Percentiles rank a stretch among this genome's conserved stretches.
Conservation (phyloP, 768 basidiomycete species). For the Dentipellis sp. region DNA sequence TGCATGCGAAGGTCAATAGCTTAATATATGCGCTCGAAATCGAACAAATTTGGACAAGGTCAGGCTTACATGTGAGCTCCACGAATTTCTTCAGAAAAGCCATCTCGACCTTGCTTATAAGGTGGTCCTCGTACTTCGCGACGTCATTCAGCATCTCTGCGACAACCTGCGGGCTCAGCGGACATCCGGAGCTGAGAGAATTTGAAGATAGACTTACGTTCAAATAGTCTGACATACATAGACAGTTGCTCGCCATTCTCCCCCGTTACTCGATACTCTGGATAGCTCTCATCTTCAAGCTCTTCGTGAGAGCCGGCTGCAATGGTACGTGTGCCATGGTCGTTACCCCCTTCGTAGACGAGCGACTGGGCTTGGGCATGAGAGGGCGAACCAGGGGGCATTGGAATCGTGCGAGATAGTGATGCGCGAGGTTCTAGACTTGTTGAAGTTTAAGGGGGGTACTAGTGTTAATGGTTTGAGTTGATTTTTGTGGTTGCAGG, state of each 20-base stretch:
- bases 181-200: too few relatives aligned
- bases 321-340: neutral
- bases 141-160: constrained; percentile 51
- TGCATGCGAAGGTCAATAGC: constrained; percentile 15
- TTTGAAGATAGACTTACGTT: constrained; percentile 21
- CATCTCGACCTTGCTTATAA: constrained; percentile 44
- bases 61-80: constrained; percentile 38
- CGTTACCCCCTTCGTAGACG: constrained; percentile 7
- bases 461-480: too few relatives aligned
- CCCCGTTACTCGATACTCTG: neutral
- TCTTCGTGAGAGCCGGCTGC: neutral
- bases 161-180: too few relatives aligned
- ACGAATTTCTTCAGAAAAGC: constrained; percentile 32
- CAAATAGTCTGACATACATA: constrained; percentile 35
- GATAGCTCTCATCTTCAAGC: neutral
- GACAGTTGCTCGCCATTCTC: constrained; percentile 16
- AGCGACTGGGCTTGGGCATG: constrained; percentile 4
- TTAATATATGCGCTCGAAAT: neutral
- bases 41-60: constrained; percentile 4
- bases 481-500: too few relatives aligned
- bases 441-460: too few relatives aligned
- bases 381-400: neutral
- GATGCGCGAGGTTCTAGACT: too few relatives aligned
- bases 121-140: constrained; percentile 35
- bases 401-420: neutral